A percentile compares a stretch with the other conserved stretches of the same genome.
Conservation (phyloP, 1,139 yeast species). For the Diutina neorugosa region DNA sequence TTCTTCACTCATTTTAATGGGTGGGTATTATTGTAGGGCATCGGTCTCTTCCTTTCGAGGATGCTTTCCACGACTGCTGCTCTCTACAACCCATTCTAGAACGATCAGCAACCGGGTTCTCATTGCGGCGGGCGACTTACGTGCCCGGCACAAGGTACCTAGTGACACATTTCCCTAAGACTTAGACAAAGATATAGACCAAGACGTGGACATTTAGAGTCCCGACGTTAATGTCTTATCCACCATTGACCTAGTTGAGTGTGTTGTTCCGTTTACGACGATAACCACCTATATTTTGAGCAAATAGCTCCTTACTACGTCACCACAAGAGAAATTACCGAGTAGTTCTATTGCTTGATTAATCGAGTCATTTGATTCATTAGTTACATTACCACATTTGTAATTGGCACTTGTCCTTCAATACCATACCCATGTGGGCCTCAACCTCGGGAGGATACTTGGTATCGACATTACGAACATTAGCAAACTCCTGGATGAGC, state of each 20-base stretch:
- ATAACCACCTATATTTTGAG: not conserved
- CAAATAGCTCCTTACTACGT: too few relatives aligned
- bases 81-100: conserved; percentile 4
- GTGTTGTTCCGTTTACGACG: too few relatives aligned
- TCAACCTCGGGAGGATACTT: not conserved
- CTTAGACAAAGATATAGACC: too few relatives aligned
- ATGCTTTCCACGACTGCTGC: not conserved
- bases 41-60: not conserved
- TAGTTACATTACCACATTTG: not conserved
- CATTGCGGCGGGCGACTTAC: not conserved
- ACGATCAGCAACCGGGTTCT: not conserved
- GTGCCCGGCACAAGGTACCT: not conserved
- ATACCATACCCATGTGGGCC: conserved; percentile 2
- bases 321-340: too few relatives aligned
- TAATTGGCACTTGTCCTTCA: not conserved
- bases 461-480: not conserved
- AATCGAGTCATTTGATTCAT: too few relatives aligned
- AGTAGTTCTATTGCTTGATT: too few relatives aligned
- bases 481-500: not conserved
- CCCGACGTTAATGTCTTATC: too few relatives aligned
- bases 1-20: conserved; percentile 2
- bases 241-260: too few relatives aligned
- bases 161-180: not conserved
- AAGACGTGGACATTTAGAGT: too few relatives aligned
- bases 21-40: conserved; percentile 4